Conservation (phyloP, 1,284 basidiomycete species). For the Cystobasidiaceae sp. region DNA sequence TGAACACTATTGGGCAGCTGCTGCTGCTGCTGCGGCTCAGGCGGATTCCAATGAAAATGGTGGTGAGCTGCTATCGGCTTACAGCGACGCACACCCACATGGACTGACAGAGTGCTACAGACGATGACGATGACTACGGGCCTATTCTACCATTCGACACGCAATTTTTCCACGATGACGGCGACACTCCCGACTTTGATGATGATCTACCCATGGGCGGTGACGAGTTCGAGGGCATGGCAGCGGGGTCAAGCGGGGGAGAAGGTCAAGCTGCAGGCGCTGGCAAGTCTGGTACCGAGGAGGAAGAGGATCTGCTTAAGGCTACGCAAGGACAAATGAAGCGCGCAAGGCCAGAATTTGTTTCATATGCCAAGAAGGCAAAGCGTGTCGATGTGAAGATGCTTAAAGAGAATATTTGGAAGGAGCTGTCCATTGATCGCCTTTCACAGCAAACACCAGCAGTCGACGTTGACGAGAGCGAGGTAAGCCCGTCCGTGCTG, state of each 20-base stretch:
- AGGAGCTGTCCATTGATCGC: conserved; percentile 70
- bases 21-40: conserved; percentile 62
- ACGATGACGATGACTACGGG: conserved; percentile 49
- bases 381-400: conserved; percentile 95
- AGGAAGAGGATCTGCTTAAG: conserved; percentile 74
- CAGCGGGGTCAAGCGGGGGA: conserved; percentile 38
- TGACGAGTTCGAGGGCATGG: conserved; percentile 47
- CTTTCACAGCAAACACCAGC: conserved; percentile 44
- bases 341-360: conserved; percentile 76
- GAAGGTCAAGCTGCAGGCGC: conserved; percentile 37
- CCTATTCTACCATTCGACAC: conserved; percentile 77
- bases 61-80: not conserved
- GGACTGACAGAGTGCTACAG: conserved; percentile 20
- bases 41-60: conserved; percentile 58
- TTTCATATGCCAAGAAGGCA: conserved; percentile 92
- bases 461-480: conserved; percentile 25
- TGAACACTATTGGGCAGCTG: conserved; percentile 91
- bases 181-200: conserved; percentile 64
- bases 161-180: conserved; percentile 94
- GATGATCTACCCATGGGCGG: conserved; percentile 51
- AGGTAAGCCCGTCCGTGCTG: not conserved
- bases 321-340: conserved; percentile 72
- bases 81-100: not conserved
- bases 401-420: conserved; percentile 98
- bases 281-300: conserved; percentile 47